A percentile compares a stretch with the other conserved stretches of the same genome.
Conservation (phyloP, 768 basidiomycete genomes). For the Postia placenta region DNA sequence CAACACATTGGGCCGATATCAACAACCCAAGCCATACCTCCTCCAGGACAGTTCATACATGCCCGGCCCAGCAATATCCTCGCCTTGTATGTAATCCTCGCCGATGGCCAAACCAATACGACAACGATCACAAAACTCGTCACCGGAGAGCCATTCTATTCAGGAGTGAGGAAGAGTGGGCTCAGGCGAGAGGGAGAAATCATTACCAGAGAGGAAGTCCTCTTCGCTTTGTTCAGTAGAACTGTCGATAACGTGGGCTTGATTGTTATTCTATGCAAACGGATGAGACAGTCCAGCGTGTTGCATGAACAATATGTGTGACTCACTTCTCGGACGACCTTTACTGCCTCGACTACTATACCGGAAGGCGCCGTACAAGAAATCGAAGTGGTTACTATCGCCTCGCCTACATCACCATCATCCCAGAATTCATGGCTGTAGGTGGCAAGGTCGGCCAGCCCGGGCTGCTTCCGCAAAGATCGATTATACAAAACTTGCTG, state of each 20-base stretch:
- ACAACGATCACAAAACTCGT: slow-evolving; percentile 55
- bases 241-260: slow-evolving; percentile 45
- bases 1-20: slow-evolving; percentile 2
- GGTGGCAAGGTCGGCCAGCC: slow-evolving; percentile 46
- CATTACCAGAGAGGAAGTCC: slow-evolving; percentile 38
- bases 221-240: slow-evolving; percentile 41
- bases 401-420: slow-evolving; percentile 46
- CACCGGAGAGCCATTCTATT: slow-evolving; percentile 58
- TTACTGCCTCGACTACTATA: slow-evolving; percentile 45
- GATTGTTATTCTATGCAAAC: slow-evolving; percentile 32
- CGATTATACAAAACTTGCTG: slow-evolving; percentile 53
- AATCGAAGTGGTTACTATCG: slow-evolving; percentile 45
- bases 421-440: slow-evolving; percentile 53
- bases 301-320: too few species aligned
- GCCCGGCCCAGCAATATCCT: slow-evolving; percentile 44
- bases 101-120: slow-evolving; percentile 40
- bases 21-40: slow-evolving; percentile 35
- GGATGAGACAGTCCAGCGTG: not conserved
- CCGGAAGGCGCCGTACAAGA: slow-evolving; percentile 32
- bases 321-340: slow-evolving; percentile 43
- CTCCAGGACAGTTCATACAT: slow-evolving; percentile 59
- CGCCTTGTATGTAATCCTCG: slow-evolving; percentile 30
- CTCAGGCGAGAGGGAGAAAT: not conserved
- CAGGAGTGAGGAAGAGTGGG: slow-evolving; percentile 5
- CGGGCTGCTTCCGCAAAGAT: slow-evolving; percentile 33